Evolutionary conservation across 2,329 filamentous ascomycete genomes (phyloP).

Genomic region (Neofusicoccum umdonicola): DNA sequence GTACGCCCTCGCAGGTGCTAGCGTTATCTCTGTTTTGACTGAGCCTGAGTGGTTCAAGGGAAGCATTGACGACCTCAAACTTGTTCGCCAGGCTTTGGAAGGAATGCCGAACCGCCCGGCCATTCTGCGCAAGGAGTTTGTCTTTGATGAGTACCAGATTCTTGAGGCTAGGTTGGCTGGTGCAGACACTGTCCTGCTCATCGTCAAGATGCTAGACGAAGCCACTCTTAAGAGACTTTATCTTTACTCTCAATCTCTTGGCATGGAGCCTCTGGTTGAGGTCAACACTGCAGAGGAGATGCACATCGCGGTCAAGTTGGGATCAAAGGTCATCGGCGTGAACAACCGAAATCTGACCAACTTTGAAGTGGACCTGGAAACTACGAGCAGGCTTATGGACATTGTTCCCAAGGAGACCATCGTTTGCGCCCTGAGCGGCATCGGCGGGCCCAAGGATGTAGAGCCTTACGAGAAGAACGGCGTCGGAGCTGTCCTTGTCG

Average conservation of each 20-base stretch:
- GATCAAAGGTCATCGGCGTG: slow-evolving; percentile 88
- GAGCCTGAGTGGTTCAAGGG: slow-evolving; percentile 99
- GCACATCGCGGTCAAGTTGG: slow-evolving; percentile 79
- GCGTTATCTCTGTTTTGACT: slow-evolving; percentile 96
- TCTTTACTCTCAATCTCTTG: slow-evolving; percentile 81
- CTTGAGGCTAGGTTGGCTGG: slow-evolving; percentile 89
- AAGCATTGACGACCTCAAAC: slow-evolving; percentile 86
- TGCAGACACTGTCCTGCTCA: slow-evolving; percentile 90
- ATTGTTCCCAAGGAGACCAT: slow-evolving; percentile 83
- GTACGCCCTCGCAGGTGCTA: slow-evolving; percentile 91
- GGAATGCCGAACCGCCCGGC: slow-evolving; percentile 91
- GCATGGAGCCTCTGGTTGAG: slow-evolving; percentile 97
- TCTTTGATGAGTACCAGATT: slow-evolving; percentile 98
- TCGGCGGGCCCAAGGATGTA: slow-evolving; percentile 85
- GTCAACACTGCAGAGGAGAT: slow-evolving; percentile 95
- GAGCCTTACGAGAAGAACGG: slow-evolving; percentile 83
- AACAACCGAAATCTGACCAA: slow-evolving; percentile 97
- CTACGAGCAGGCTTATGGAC: slow-evolving; percentile 81
- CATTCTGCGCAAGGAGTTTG: slow-evolving; percentile 90
- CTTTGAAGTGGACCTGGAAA: slow-evolving; percentile 94
- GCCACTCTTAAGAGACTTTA: slow-evolving; percentile 75
- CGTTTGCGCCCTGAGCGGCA: slow-evolving; percentile 91
- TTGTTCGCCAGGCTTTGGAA: slow-evolving; percentile 83
- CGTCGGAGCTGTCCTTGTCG: slow-evolving; percentile 89
- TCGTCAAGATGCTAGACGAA: slow-evolving; percentile 94